A percentile compares a stretch with the other conserved stretches of the same genome.
Evolutionary conservation across 2,329 filamentous ascomycete species (phyloP).

Genomic region (Dendryphion nanum): DNA sequence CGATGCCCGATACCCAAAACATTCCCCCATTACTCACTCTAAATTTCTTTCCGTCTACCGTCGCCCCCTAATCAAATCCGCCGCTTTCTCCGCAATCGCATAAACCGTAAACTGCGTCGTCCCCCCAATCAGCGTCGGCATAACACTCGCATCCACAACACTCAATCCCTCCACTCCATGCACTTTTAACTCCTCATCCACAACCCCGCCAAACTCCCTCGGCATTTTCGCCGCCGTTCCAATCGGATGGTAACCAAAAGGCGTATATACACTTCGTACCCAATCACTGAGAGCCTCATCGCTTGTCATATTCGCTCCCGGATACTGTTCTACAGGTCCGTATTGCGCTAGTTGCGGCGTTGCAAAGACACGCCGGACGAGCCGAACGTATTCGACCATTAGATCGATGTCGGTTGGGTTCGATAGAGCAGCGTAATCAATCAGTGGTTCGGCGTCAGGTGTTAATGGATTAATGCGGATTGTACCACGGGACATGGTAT

Average conservation of each 20-base stretch:
- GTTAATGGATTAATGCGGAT: slow-evolving; percentile 17
- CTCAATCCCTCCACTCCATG: slow-evolving; percentile 17
- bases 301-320: slow-evolving; percentile 1
- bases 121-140: slow-evolving; percentile 6
- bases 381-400: slow-evolving; percentile 17
- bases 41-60: too few species aligned
- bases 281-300: slow-evolving; percentile 3
- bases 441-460: slow-evolving; percentile 17
- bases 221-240: slow-evolving; percentile 30
- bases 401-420: slow-evolving; percentile 24
- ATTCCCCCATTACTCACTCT: too few species aligned
- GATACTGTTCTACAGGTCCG: not conserved
- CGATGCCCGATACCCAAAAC: too few species aligned
- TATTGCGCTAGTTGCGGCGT: slow-evolving; percentile 6
- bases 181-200: slow-evolving; percentile 26
- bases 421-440: slow-evolving; percentile 25
- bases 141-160: slow-evolving; percentile 11
- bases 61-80: slow-evolving; percentile 1
- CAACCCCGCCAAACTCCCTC: slow-evolving; percentile 25
- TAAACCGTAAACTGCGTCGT: slow-evolving; percentile 4
- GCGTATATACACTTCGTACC: not conserved
- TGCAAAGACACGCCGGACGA: slow-evolving; percentile 13
- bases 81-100: slow-evolving; percentile 1
- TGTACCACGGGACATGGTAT: slow-evolving; percentile 11
- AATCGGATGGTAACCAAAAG: slow-evolving; percentile 18